Evolutionary conservation across 106 monocot genomes (phyloP), one percentile per base, ranked within the genome.

Genomic region (Triglochin maritima): DNA sequence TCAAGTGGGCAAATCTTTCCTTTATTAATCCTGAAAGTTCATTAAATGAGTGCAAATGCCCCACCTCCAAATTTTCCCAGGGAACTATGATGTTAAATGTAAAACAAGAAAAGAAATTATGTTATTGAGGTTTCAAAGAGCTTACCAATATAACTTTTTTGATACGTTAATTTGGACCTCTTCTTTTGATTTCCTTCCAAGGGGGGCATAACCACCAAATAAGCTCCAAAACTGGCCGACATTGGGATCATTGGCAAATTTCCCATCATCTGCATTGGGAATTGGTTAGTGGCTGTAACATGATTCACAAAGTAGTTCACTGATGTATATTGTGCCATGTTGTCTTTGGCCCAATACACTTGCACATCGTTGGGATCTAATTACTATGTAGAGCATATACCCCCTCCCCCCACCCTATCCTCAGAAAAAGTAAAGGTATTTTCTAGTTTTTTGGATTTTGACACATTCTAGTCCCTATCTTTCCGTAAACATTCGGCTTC

Each of bases 161-260:
- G 71, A 62, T 62, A 51, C 51, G 4, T 44, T 62, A 0, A 4
- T 9, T 52, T 72, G 71, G 4, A 46, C 51, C 44, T 70, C 48
- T 3, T 48, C 10, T 41, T 57, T 54, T 15, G 50, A 45, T 12
- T 44, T 44, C 15, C 62, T 17, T 51, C 50, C 43, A 56, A 73
- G 60, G 7, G 73, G 73, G 14, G 73, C 73, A 73, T 73, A 73
- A 13, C 73, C 73, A 64, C 73, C 73, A 65, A 73, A 73, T 49
- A 73, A 64, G 47, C 44, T 55, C 73, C 73, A 73, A 11, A 73
- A 73, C 12, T 73, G 64, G 7, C 63, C 73, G 47, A 63, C 55
- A 16, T 54, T 16, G 29, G 56, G 54, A 65, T 73, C 73, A 47
- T 41, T 45, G 43, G 63, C 64, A 73, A 73, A 73, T 64, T 64